Percentiles rank a stretch among this genome's conserved stretches.
Evolutionary conservation across 345 rosid genomes (phyloP).

Genomic region (Sisymbrium irio): DNA sequence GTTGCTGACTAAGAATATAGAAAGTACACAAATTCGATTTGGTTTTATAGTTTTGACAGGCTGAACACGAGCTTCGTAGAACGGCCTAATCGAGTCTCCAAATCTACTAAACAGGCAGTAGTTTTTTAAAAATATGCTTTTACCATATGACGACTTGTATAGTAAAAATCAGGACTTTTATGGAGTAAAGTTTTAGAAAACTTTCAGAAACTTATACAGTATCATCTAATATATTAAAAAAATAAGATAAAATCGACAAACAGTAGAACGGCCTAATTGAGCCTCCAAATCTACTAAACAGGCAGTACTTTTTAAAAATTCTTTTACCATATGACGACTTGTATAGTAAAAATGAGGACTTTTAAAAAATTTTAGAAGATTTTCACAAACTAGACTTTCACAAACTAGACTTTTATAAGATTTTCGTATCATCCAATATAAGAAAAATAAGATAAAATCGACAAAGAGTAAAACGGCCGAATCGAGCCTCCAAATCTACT

Average conservation of each 20-base stretch:
- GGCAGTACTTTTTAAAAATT: no score
- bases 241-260: not conserved
- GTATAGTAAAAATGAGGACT: no score
- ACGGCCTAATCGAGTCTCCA: not conserved
- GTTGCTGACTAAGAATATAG: slow-evolving; percentile 7
- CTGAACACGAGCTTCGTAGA: not conserved
- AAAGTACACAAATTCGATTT: slow-evolving; percentile 1
- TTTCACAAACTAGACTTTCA: not conserved
- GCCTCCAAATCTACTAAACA: no score
- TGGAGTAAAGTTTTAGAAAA: not conserved
- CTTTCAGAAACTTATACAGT: not conserved
- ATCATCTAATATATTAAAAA: no score
- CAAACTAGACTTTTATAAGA: no score
- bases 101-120: not conserved
- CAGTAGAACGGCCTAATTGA: not conserved
- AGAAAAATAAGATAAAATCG: not conserved
- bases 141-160: not conserved
- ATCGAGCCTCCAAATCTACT: no score
- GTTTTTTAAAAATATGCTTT: no score
- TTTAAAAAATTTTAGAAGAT: not conserved
- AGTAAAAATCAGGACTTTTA: not conserved
- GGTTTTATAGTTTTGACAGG: not conserved
- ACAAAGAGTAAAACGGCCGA: no score
- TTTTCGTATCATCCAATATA: no score
- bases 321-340: no score